A percentile compares a stretch with the other conserved stretches of the same genome.
Evolutionary conservation across 495 filamentous ascomycete genomes (phyloP).

Genomic region (Podospora conica): DNA sequence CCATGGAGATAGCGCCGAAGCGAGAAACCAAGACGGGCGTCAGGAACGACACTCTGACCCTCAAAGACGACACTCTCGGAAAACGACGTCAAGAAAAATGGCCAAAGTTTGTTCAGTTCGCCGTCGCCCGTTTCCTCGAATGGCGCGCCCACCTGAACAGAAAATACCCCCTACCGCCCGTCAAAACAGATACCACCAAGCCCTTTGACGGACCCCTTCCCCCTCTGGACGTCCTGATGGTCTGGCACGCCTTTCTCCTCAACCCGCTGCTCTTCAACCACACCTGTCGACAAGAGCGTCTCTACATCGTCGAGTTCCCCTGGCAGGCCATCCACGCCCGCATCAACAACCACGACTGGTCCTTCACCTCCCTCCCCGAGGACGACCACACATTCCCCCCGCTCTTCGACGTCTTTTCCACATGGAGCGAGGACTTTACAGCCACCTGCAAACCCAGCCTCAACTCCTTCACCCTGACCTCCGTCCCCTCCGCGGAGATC

Average conservation of each 20-base stretch:
- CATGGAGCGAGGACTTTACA: neutral
- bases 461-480: neutral
- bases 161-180: neutral
- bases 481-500: neutral
- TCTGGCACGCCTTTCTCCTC: constrained; percentile 10
- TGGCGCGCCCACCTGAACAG: neutral
- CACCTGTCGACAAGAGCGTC: neutral
- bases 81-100: constrained; percentile 1
- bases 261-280: constrained; percentile 8
- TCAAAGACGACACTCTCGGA: constrained; percentile 5
- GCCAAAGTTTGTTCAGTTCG: constrained; percentile 8
- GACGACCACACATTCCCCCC: neutral
- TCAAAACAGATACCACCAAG: neutral
- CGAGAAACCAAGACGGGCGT: constrained; percentile 7
- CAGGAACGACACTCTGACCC: constrained; percentile 1
- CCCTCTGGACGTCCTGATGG: constrained; percentile 4
- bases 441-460: neutral
- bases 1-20: constrained; percentile 1
- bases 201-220: neutral
- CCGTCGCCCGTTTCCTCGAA: constrained; percentile 4
- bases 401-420: constrained; percentile 3
- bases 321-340: neutral
- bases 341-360: constrained; percentile 7
- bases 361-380: neutral
- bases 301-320: neutral